Percentiles rank a stretch among this genome's conserved stretches.
phyloP scores from a whole-genome alignment of 495 filamentous ascomycete genomes.

The Neurospora hispaniola region DNA sequence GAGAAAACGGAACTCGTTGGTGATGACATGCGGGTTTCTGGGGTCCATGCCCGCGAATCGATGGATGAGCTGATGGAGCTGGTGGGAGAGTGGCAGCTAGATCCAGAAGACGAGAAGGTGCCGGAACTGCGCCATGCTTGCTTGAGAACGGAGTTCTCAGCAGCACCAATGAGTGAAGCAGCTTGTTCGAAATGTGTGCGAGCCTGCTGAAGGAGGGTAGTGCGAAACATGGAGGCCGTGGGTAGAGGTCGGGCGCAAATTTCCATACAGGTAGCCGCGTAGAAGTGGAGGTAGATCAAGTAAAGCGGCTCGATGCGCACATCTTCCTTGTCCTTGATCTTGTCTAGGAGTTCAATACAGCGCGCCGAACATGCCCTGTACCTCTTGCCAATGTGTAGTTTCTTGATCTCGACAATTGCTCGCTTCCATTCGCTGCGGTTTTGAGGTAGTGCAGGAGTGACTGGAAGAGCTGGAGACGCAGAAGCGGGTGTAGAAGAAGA shows the following conservation, averaged over 20 bases:
- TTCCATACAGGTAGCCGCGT: constrained; percentile 42
- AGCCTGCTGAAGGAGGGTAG: constrained; percentile 36
- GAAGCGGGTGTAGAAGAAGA: background rate
- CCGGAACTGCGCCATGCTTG: constrained; percentile 23
- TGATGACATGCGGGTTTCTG: constrained; percentile 30
- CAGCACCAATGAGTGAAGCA: constrained; percentile 27
- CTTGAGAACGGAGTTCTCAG: constrained; percentile 26
- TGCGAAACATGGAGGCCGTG: constrained; percentile 25
- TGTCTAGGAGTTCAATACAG: constrained; percentile 37
- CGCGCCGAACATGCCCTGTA: constrained; percentile 36
- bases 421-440: constrained; percentile 32
- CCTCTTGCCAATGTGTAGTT: constrained; percentile 31
- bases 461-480: background rate
- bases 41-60: constrained; percentile 32
- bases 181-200: constrained; percentile 37
- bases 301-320: constrained; percentile 35
- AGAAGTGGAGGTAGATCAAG: constrained; percentile 44
- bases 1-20: constrained; percentile 34
- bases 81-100: constrained; percentile 35
- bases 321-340: constrained; percentile 23
- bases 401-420: constrained; percentile 35
- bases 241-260: constrained; percentile 39
- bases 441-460: constrained; percentile 16
- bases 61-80: constrained; percentile 37
- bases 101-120: constrained; percentile 22